These are phyloP conservation scores for Begonia fuchsioides DNA, from an alignment of 306 rosid species.

Conservation along the genomic window DNA sequence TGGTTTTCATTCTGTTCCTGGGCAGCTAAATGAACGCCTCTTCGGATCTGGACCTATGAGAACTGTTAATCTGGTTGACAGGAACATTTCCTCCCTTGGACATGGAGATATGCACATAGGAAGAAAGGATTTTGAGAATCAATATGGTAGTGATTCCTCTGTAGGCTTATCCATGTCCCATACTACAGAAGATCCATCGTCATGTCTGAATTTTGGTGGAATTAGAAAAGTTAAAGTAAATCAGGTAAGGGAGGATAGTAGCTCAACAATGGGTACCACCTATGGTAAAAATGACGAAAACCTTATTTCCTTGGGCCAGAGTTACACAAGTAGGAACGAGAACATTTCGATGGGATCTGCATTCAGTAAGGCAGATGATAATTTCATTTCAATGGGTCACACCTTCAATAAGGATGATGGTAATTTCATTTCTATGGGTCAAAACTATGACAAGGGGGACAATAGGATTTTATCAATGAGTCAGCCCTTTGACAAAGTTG, in stretches of 20 bases:
- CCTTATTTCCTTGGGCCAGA: constrained; percentile 24
- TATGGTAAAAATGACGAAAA: constrained; percentile 16
- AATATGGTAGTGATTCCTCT: constrained; percentile 29
- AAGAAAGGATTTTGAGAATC: constrained; percentile 33
- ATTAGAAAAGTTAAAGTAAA: constrained; percentile 55
- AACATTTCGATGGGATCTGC: constrained; percentile 21
- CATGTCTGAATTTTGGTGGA: constrained; percentile 35
- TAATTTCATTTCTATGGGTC: constrained; percentile 33
- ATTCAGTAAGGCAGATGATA: constrained; percentile 28
- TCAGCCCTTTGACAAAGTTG: constrained; percentile 17
- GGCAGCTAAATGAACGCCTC: constrained; percentile 30
- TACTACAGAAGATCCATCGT: constrained; percentile 36
- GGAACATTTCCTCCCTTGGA: constrained; percentile 18
- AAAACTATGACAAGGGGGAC: constrained; percentile 23
- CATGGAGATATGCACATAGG: constrained; percentile 23
- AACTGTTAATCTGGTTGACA: constrained; percentile 24
- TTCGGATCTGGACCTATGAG: constrained; percentile 29
- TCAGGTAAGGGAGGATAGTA: constrained; percentile 45
- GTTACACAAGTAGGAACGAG: constrained; percentile 33
- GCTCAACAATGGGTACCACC: constrained; percentile 10
- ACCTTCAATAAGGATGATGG: constrained; percentile 23
- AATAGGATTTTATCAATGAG: constrained; percentile 21
- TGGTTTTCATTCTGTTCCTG: constrained; percentile 36
- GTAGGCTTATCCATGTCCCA: constrained; percentile 45
- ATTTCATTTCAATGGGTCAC: constrained; percentile 37